phyloP scores from a whole-genome alignment of 805 yeast species.

The Metschnikowia amazonensis region DNA sequence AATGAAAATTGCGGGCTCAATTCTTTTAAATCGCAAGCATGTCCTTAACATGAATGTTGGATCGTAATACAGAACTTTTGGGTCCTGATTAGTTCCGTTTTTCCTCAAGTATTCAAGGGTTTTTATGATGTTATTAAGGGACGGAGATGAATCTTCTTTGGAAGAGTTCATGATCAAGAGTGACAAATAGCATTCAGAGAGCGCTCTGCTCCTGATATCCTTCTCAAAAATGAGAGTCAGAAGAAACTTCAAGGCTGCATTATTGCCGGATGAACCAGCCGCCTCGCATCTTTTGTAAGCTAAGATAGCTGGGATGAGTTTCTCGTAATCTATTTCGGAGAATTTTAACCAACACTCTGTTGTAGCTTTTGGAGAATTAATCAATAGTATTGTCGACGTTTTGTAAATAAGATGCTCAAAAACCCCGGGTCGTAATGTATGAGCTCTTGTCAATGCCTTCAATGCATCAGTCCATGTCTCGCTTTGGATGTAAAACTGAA shows the following conservation, averaged over 20 bases:
- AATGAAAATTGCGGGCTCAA: slow-evolving; percentile 68
- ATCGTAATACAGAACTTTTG: slow-evolving; percentile 44
- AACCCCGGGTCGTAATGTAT: slow-evolving; percentile 34
- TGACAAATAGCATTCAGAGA: slow-evolving; percentile 70
- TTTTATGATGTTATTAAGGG: slow-evolving; percentile 29
- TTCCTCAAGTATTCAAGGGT: slow-evolving; percentile 25
- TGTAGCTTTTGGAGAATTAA: slow-evolving; percentile 65
- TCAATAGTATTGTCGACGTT: slow-evolving; percentile 63
- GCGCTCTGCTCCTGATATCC: slow-evolving; percentile 37
- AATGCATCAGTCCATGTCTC: slow-evolving; percentile 75
- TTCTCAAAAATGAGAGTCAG: slow-evolving; percentile 44
- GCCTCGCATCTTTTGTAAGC: slow-evolving; percentile 53
- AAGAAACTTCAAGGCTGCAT: slow-evolving; percentile 66
- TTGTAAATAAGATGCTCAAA: slow-evolving; percentile 48
- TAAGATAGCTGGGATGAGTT: slow-evolving; percentile 71
- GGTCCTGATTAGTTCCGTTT: slow-evolving; percentile 17
- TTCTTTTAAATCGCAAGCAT: slow-evolving; percentile 56
- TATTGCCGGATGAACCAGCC: slow-evolving; percentile 41
- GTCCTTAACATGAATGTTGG: slow-evolving; percentile 71
- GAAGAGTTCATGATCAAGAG: slow-evolving; percentile 50
- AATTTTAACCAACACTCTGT: slow-evolving; percentile 75
- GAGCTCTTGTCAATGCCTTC: slow-evolving; percentile 49
- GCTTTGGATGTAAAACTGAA: slow-evolving; percentile 62
- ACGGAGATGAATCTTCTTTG: slow-evolving; percentile 38
- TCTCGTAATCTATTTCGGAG: slow-evolving; percentile 50